phyloP scores from a whole-genome alignment of 2,329 filamentous ascomycete genomes.

The Botryotinia convoluta region DNA sequence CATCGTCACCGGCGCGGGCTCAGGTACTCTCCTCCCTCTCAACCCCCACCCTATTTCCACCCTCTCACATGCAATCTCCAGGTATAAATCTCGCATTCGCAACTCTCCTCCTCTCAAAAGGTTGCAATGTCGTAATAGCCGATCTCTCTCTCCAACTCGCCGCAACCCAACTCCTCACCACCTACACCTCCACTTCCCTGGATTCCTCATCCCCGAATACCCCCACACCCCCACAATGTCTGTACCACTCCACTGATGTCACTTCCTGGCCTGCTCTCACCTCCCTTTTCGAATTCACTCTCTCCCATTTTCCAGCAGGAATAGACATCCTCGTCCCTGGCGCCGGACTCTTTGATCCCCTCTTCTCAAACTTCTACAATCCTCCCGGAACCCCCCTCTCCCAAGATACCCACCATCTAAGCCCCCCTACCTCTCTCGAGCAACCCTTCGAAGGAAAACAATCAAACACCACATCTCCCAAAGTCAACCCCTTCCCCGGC shows the following conservation, averaged over 20 bases:
- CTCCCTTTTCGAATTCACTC: conserved; percentile 39
- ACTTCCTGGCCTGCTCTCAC: conserved; percentile 43
- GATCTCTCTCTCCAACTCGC: conserved; percentile 41
- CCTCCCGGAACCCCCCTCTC: conserved; percentile 39
- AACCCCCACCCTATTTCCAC: too few species aligned
- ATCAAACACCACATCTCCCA: background rate
- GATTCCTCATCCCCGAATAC: background rate
- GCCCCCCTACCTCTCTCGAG: conserved; percentile 13
- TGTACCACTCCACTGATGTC: conserved; percentile 41
- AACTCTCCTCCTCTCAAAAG: conserved; percentile 41
- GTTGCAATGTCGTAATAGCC: conserved; percentile 47
- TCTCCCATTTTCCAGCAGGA: conserved; percentile 38
- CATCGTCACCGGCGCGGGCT: conserved; percentile 32
- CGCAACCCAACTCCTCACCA: conserved; percentile 38
- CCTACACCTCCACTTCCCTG: background rate
- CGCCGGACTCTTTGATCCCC: conserved; percentile 48
- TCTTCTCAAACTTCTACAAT: conserved; percentile 46
- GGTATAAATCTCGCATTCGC: conserved; percentile 46
- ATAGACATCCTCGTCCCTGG: conserved; percentile 45
- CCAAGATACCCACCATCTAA: conserved; percentile 36
- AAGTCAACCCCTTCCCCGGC: conserved; percentile 3
- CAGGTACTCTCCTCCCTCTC: conserved; percentile 37
- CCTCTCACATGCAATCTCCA: background rate
- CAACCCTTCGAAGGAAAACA: conserved; percentile 31
- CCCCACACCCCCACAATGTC: background rate